Conservation (phyloP, 768 basidiomycete genomes). For the Macrolepiota albuminosa region DNA sequence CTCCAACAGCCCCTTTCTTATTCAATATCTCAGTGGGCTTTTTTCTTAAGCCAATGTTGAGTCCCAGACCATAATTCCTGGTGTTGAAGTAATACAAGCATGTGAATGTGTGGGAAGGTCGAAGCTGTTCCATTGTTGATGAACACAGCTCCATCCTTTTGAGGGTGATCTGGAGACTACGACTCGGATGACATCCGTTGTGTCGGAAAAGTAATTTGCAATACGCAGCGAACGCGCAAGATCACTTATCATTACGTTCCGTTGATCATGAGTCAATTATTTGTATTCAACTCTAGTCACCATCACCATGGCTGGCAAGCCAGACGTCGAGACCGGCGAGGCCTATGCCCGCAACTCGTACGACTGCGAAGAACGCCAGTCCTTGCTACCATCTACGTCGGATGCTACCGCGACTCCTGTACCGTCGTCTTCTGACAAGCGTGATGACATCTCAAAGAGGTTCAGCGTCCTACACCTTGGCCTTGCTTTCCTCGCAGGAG, state of each 20-base stretch:
- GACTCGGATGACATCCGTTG: too few relatives aligned
- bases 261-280: not conserved
- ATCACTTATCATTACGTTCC: not conserved
- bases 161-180: too few relatives aligned
- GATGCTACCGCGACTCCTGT: constrained; percentile 1
- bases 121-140: too few relatives aligned
- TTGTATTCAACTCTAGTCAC: not conserved
- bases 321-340: constrained; percentile 20
- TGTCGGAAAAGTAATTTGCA: too few relatives aligned
- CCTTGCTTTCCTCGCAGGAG: constrained; percentile 50
- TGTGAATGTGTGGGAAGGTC: too few relatives aligned
- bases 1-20: too few relatives aligned
- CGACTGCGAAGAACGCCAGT: constrained; percentile 27
- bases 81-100: too few relatives aligned
- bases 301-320: constrained; percentile 16
- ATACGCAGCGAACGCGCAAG: too few relatives aligned
- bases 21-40: too few relatives aligned
- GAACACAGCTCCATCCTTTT: too few relatives aligned
- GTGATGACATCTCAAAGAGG: not conserved
- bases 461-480: constrained; percentile 36
- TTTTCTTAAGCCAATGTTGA: too few relatives aligned
- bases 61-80: too few relatives aligned
- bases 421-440: constrained; percentile 3
- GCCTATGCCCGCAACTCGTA: constrained; percentile 11
- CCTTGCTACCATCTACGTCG: constrained; percentile 28